phyloP scores from a whole-genome alignment of 805 yeast genomes.

The Ogataea neopini region DNA sequence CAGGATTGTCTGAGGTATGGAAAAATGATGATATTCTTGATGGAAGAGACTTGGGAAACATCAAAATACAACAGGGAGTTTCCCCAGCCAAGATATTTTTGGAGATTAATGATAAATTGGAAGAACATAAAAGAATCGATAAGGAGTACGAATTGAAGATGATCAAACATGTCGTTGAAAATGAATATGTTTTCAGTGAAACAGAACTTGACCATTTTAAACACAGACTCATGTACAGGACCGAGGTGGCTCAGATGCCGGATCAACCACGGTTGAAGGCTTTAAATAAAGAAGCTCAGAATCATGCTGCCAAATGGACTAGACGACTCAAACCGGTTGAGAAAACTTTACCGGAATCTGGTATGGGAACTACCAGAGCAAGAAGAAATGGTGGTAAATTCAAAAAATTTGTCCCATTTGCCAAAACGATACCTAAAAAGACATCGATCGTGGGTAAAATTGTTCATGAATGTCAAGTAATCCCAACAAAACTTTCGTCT shows the following conservation, averaged over 20 bases:
- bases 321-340: constrained; percentile 26
- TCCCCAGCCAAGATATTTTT: constrained; percentile 50
- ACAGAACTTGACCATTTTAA: constrained; percentile 68
- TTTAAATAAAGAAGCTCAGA: constrained; percentile 37
- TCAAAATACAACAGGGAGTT: constrained; percentile 60
- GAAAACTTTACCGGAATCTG: constrained; percentile 30
- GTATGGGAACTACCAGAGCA: constrained; percentile 33
- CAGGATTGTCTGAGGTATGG: constrained; percentile 84
- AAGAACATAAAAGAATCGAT: constrained; percentile 62
- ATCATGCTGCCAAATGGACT: constrained; percentile 36
- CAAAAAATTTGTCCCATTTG: constrained; percentile 67
- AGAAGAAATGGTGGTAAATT: constrained; percentile 18
- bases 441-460: constrained; percentile 85
- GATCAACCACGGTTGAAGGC: constrained; percentile 50
- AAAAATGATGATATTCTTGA: constrained; percentile 56
- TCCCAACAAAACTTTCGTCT: constrained; percentile 73
- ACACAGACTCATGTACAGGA: constrained; percentile 51
- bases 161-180: constrained; percentile 76
- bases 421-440: constrained; percentile 84
- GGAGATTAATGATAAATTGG: constrained; percentile 50
- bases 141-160: constrained; percentile 80
- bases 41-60: constrained; percentile 80
- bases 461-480: constrained; percentile 87
- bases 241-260: constrained; percentile 54
- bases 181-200: constrained; percentile 87